Evolutionary conservation across 2,329 filamentous ascomycete genomes (phyloP).

Genomic region (Beauveria sp.): DNA sequence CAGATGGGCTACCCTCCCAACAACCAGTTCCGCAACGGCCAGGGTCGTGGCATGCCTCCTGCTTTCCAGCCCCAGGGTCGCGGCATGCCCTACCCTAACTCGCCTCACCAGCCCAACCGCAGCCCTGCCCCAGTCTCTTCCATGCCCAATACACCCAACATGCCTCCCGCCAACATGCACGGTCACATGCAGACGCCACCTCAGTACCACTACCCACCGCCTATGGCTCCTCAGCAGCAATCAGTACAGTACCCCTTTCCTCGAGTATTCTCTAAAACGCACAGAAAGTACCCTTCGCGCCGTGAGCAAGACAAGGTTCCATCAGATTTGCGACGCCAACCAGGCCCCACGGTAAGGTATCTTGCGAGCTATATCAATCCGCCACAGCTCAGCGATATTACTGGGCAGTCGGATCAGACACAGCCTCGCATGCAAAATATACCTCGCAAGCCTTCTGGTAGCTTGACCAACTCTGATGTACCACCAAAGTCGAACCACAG

Average conservation of each 20-base stretch:
- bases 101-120: slow-evolving; percentile 52
- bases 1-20: slow-evolving; percentile 37
- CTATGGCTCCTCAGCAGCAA: slow-evolving; percentile 52
- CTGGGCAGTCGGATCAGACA: slow-evolving; percentile 2
- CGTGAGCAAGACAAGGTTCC: slow-evolving; percentile 11
- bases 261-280: background rate
- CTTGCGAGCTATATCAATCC: slow-evolving; percentile 6
- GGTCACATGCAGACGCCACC: slow-evolving; percentile 50
- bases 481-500: slow-evolving; percentile 4
- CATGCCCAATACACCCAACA: slow-evolving; percentile 62
- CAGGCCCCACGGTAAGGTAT: background rate
- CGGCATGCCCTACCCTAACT: slow-evolving; percentile 47
- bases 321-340: slow-evolving; percentile 9
- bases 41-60: slow-evolving; percentile 46
- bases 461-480: slow-evolving; percentile 5
- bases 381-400: background rate
- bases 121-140: slow-evolving; percentile 61
- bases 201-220: slow-evolving; percentile 53
- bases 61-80: slow-evolving; percentile 36
- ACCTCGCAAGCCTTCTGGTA: background rate
- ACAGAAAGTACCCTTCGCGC: background rate
- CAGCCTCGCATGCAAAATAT: background rate
- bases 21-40: slow-evolving; percentile 35
- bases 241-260: slow-evolving; percentile 48
- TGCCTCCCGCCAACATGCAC: slow-evolving; percentile 50